A percentile compares a stretch with the other conserved stretches of the same genome.
Evolutionary conservation across 2,329 filamentous ascomycete genomes (phyloP).

Genomic region (Rhexocercosporidium sp.): DNA sequence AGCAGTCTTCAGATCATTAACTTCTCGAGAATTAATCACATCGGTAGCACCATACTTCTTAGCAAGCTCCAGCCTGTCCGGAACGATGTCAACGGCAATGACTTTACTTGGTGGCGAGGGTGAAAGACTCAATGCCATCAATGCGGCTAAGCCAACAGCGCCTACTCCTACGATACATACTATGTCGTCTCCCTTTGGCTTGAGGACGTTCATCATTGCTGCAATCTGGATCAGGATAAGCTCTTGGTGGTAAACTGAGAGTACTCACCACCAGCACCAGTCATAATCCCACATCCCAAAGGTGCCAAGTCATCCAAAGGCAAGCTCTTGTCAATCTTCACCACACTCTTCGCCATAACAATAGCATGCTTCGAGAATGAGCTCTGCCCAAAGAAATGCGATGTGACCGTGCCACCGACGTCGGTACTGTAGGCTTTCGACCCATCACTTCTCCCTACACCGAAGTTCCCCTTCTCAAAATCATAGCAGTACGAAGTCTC

Average conservation of each 20-base stretch:
- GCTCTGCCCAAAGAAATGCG: slow-evolving; percentile 45
- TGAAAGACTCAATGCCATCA: slow-evolving; percentile 46
- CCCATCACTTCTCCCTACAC: slow-evolving; percentile 27
- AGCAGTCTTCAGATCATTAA: slow-evolving; percentile 19
- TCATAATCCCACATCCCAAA: slow-evolving; percentile 50
- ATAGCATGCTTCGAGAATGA: slow-evolving; percentile 39
- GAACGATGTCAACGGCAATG: slow-evolving; percentile 53
- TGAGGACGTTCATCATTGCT: slow-evolving; percentile 46
- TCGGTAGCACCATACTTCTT: slow-evolving; percentile 48
- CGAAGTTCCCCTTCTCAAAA: slow-evolving; percentile 37
- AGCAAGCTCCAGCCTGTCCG: slow-evolving; percentile 49
- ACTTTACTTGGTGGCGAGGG: slow-evolving; percentile 37
- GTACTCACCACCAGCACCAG: slow-evolving; percentile 45
- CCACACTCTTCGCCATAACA: slow-evolving; percentile 34
- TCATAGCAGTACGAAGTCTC: slow-evolving; percentile 40
- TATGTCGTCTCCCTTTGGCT: slow-evolving; percentile 36
- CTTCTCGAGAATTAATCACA: slow-evolving; percentile 27
- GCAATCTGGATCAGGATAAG: not conserved
- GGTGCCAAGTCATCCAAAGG: slow-evolving; percentile 45
- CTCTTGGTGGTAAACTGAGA: not conserved
- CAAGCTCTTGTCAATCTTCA: slow-evolving; percentile 35
- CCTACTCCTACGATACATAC: slow-evolving; percentile 48
- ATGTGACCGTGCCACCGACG: slow-evolving; percentile 31
- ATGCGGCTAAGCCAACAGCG: slow-evolving; percentile 47
- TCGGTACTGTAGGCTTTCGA: slow-evolving; percentile 25